Conservation (phyloP, 2,329 filamentous ascomycete species). For the Beauveria asiatica region DNA sequence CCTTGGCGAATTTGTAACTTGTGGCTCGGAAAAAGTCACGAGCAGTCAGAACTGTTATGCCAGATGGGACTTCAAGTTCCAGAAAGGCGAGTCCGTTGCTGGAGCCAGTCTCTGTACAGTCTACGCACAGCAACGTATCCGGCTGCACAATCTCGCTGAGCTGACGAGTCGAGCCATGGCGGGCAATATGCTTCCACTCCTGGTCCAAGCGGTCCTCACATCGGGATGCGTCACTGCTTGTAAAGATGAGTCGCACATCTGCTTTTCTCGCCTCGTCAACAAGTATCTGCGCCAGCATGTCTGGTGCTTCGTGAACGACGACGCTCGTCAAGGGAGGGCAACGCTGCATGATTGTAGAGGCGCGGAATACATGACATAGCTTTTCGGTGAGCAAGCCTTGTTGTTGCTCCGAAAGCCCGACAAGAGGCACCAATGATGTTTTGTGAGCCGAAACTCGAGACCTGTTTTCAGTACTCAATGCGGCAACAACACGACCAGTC, state of each 20-base stretch:
- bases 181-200: neutral
- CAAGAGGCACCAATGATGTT: neutral
- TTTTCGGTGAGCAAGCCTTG: neutral
- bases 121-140: neutral
- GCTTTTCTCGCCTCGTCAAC: neutral
- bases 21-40: neutral
- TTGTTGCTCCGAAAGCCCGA: neutral
- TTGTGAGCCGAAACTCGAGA: neutral
- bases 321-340: neutral
- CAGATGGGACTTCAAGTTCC: neutral
- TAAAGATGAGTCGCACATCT: neutral
- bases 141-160: neutral
- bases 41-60: neutral
- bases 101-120: neutral
- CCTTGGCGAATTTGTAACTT: neutral
- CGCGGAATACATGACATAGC: neutral
- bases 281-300: neutral
- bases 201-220: neutral
- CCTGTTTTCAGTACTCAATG: neutral
- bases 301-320: neutral
- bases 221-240: neutral
- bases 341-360: neutral
- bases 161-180: neutral
- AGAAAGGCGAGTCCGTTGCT: neutral
- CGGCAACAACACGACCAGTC: neutral